Percentiles rank a stretch among this genome's conserved stretches.
These are phyloP conservation scores for Talaromyces rugulosus DNA, from an alignment of 2,329 filamentous ascomycete species.

Conservation along the genomic window DNA sequence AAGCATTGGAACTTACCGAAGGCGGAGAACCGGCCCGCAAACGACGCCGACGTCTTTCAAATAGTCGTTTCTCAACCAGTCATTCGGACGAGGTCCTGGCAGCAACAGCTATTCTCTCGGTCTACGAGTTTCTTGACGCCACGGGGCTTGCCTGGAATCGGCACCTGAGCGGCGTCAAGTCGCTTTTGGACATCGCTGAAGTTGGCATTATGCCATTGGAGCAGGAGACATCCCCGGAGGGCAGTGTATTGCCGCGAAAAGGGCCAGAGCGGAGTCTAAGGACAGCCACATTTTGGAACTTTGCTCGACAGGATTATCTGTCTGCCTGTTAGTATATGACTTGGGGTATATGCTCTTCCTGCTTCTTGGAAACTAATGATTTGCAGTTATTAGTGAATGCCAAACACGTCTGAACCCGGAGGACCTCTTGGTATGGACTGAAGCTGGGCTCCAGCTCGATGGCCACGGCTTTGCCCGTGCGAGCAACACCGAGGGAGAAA, in stretches of 20 bases:
- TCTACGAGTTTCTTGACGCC: conserved; percentile 65
- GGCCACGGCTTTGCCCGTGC: conserved; percentile 48
- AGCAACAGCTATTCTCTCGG: conserved; percentile 62
- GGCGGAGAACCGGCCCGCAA: conserved; percentile 41
- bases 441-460: conserved; percentile 58
- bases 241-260: conserved; percentile 25
- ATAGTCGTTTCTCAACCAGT: conserved; percentile 40
- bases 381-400: conserved; percentile 51
- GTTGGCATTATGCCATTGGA: conserved; percentile 38
- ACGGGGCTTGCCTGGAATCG: conserved; percentile 60
- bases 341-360: conserved; percentile 9
- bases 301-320: conserved; percentile 62
- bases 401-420: conserved; percentile 59
- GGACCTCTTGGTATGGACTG: conserved; percentile 60
- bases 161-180: conserved; percentile 63
- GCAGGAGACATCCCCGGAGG: conserved; percentile 40
- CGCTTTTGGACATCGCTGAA: conserved; percentile 50
- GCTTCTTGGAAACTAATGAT: background rate
- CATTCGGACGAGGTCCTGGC: conserved; percentile 58
- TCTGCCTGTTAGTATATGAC: conserved; percentile 51
- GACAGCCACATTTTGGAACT: conserved; percentile 63
- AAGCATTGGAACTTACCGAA: conserved; percentile 29
- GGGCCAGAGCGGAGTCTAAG: conserved; percentile 48
- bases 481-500: conserved; percentile 38
- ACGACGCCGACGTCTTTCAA: conserved; percentile 36